phyloP scores from a whole-genome alignment of 768 basidiomycete species.

The Russula foetens region DNA sequence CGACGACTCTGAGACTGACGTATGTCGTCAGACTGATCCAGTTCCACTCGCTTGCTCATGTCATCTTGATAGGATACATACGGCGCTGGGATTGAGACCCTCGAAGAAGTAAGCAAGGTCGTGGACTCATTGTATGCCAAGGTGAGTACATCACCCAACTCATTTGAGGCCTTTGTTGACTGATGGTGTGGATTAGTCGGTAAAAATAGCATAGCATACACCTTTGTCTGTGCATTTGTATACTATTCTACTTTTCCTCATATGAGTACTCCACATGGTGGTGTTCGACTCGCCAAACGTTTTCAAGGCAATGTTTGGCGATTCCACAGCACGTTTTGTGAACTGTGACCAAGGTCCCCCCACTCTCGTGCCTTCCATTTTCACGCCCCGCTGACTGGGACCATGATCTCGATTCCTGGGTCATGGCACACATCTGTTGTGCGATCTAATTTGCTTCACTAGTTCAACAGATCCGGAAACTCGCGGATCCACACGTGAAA shows the following conservation, averaged over 20 bases:
- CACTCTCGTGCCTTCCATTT: too few species aligned
- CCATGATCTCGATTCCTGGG: too few species aligned
- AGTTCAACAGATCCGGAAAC: too few species aligned
- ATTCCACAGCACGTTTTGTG: not conserved
- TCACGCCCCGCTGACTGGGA: too few species aligned
- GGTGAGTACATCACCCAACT: slow-evolving; percentile 32
- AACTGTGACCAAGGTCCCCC: not conserved
- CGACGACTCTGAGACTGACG: slow-evolving; percentile 78
- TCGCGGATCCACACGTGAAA: too few species aligned
- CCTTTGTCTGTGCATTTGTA: not conserved
- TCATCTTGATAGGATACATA: slow-evolving; percentile 60
- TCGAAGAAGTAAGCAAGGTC: slow-evolving; percentile 89
- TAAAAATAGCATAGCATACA: slow-evolving; percentile 20
- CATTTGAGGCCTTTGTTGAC: not conserved
- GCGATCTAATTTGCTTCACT: too few species aligned
- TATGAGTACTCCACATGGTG: not conserved
- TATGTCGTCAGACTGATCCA: slow-evolving; percentile 34
- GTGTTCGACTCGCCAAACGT: not conserved
- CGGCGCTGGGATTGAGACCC: slow-evolving; percentile 79
- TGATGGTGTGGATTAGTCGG: slow-evolving; percentile 4
- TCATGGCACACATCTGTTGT: too few species aligned
- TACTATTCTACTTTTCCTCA: not conserved
- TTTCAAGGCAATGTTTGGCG: not conserved
- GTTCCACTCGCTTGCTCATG: not conserved
- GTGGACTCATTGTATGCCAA: slow-evolving; percentile 91